phyloP scores from a whole-genome alignment of 805 yeast genomes.

The Torulaspora maleeae region DNA sequence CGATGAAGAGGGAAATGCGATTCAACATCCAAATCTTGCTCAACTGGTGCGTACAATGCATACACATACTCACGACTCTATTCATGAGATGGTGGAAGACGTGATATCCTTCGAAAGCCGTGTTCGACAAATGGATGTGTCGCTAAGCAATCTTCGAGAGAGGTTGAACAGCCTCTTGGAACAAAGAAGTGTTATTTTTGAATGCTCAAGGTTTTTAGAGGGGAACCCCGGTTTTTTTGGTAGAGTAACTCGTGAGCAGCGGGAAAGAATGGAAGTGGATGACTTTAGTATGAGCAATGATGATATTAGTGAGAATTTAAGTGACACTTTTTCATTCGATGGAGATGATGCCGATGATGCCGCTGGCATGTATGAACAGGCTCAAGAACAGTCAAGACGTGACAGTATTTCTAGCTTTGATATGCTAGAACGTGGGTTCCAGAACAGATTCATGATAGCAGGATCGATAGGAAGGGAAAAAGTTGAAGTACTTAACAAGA shows the following conservation, averaged over 20 bases:
- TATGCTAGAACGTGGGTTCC: conserved; percentile 39
- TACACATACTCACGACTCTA: conserved; percentile 35
- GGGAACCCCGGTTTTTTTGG: conserved; percentile 34
- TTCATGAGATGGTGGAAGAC: conserved; percentile 59
- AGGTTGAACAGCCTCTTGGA: conserved; percentile 67
- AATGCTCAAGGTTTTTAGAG: conserved; percentile 47
- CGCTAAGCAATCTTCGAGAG: conserved; percentile 55
- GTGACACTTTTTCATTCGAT: conserved; percentile 28
- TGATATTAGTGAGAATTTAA: conserved; percentile 23
- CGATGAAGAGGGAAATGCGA: conserved; percentile 23
- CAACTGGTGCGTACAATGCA: conserved; percentile 22
- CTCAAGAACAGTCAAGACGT: conserved; percentile 8
- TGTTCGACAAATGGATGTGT: conserved; percentile 64
- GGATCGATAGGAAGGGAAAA: conserved; percentile 79
- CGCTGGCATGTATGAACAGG: conserved; percentile 9
- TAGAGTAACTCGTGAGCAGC: conserved; percentile 21
- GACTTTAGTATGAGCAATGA: conserved; percentile 22
- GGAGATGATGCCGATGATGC: conserved; percentile 13
- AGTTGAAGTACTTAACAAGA: conserved; percentile 67
- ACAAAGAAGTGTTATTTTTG: conserved; percentile 56
- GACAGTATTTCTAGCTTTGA: conserved; percentile 24
- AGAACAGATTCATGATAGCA: conserved; percentile 40
- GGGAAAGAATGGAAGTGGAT: conserved; percentile 19
- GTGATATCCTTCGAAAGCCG: conserved; percentile 68
- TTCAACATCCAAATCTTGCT: conserved; percentile 18